Conservation (phyloP, 2,329 filamentous ascomycete genomes). For the Diaporthe helianthi region DNA sequence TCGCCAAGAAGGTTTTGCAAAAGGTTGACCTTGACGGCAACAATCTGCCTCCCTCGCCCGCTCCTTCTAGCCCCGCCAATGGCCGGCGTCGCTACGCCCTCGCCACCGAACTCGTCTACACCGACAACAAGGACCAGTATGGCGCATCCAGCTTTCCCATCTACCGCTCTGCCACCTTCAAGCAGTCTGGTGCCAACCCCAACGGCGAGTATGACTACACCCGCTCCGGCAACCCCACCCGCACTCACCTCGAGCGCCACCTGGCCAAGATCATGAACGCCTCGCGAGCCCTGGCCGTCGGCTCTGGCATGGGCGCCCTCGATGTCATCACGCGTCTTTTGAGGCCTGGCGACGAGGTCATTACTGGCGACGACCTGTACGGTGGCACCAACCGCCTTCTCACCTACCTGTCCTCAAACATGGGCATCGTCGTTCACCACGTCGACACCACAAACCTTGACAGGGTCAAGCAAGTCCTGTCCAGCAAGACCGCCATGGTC, state of each 20-base stretch:
- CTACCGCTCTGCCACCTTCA: slow-evolving; percentile 98
- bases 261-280: slow-evolving; percentile 99
- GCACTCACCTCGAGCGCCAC: slow-evolving; percentile 94
- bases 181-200: slow-evolving; percentile 81
- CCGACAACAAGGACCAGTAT: slow-evolving; percentile 95
- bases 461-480: slow-evolving; percentile 72
- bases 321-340: slow-evolving; percentile 94
- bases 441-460: slow-evolving; percentile 89
- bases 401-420: slow-evolving; percentile 87
- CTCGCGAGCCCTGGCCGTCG: slow-evolving; percentile 86
- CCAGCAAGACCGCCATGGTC: slow-evolving; percentile 89
- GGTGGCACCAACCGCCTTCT: slow-evolving; percentile 93
- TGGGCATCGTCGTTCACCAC: slow-evolving; percentile 92
- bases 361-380: slow-evolving; percentile 96
- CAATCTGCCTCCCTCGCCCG: slow-evolving; percentile 87
- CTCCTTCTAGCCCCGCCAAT: slow-evolving; percentile 86
- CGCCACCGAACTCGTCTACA: slow-evolving; percentile 95
- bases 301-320: slow-evolving; percentile 95
- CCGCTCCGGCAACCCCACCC: slow-evolving; percentile 93
- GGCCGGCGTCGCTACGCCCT: slow-evolving; percentile 86
- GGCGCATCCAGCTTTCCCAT: slow-evolving; percentile 96
- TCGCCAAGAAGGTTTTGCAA: slow-evolving; percentile 53
- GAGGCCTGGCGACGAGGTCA: slow-evolving; percentile 92
- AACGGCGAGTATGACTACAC: slow-evolving; percentile 98
- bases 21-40: slow-evolving; percentile 83